These are phyloP conservation scores for Jackrogersella multiformis DNA, from an alignment of 495 filamentous ascomycete species.

Conservation along the genomic window DNA sequence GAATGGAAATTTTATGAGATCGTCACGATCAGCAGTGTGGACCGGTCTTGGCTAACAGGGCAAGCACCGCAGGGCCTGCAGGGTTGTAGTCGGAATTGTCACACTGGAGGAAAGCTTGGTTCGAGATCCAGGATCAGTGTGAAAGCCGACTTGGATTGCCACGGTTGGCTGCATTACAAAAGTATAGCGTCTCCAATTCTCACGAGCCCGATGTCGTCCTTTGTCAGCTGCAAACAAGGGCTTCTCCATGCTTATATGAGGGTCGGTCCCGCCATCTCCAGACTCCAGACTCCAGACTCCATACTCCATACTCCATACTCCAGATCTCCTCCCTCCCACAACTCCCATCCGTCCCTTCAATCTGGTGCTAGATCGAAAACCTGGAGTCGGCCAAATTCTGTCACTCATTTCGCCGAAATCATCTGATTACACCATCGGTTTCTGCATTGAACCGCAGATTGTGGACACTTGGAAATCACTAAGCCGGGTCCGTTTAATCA, in stretches of 20 bases:
- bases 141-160: constrained; percentile 13
- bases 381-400: constrained; percentile 28
- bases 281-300: constrained; percentile 18
- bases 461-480: constrained; percentile 9
- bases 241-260: constrained; percentile 40
- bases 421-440: not conserved
- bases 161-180: constrained; percentile 19
- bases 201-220: constrained; percentile 18
- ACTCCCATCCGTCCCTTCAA: constrained; percentile 24
- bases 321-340: constrained; percentile 31
- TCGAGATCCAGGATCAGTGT: constrained; percentile 36
- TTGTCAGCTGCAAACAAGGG: constrained; percentile 25
- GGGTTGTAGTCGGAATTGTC: constrained; percentile 31
- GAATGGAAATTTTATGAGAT: constrained; percentile 32
- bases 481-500: constrained; percentile 7
- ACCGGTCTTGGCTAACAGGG: constrained; percentile 22
- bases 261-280: constrained; percentile 40
- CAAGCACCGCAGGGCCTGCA: constrained; percentile 1
- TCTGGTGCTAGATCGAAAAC: constrained; percentile 40
- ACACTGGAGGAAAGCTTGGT: constrained; percentile 38
- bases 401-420: constrained; percentile 17
- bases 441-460: not conserved
- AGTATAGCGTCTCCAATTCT: constrained; percentile 25
- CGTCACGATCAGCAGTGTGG: constrained; percentile 34
- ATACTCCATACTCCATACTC: constrained; percentile 17